Evolutionary conservation across 768 basidiomycete species (phyloP).

Genomic region (Sarcodon sp.): DNA sequence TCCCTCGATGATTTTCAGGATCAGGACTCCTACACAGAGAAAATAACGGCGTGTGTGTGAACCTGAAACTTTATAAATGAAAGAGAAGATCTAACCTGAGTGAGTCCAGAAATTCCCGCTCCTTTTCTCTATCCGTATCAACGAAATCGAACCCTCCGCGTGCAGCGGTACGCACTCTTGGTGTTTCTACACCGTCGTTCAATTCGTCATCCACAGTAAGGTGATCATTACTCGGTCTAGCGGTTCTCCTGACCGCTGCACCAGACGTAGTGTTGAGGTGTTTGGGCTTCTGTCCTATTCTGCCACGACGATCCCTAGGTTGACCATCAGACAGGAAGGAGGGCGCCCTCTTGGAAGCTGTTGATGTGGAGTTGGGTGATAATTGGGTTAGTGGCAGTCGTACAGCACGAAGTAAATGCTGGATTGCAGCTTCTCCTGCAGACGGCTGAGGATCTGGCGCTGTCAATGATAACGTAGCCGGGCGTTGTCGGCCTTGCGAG

Average conservation of each 20-base stretch:
- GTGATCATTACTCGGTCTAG: neutral
- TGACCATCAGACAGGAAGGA: conserved; percentile 62
- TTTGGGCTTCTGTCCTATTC: conserved; percentile 42
- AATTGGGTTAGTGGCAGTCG: conserved; percentile 31
- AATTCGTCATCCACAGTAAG: conserved; percentile 11
- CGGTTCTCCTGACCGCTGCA: neutral
- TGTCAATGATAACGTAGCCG: conserved; percentile 47
- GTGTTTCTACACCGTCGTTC: conserved; percentile 39
- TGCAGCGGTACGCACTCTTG: conserved; percentile 21
- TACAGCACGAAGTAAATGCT: conserved; percentile 50
- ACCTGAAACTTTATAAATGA: neutral
- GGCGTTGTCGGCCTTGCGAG: conserved; percentile 51
- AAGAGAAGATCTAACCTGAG: conserved; percentile 23
- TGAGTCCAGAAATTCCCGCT: conserved; percentile 44
- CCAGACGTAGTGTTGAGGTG: conserved; percentile 4
- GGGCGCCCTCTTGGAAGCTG: conserved; percentile 28
- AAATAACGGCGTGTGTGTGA: conserved; percentile 3
- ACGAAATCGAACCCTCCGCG: conserved; percentile 8
- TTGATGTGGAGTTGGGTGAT: conserved; percentile 8
- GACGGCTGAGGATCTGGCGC: conserved; percentile 38
- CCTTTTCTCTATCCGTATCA: conserved; percentile 32
- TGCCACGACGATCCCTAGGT: conserved; percentile 69
- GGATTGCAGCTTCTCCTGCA: conserved; percentile 53
- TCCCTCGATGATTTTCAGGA: conserved; percentile 29
- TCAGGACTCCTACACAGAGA: conserved; percentile 35